Percentiles rank a stretch among this genome's conserved stretches.
Conservation (phyloP, 306 rosid species). For the Cicer yamashitae region DNA sequence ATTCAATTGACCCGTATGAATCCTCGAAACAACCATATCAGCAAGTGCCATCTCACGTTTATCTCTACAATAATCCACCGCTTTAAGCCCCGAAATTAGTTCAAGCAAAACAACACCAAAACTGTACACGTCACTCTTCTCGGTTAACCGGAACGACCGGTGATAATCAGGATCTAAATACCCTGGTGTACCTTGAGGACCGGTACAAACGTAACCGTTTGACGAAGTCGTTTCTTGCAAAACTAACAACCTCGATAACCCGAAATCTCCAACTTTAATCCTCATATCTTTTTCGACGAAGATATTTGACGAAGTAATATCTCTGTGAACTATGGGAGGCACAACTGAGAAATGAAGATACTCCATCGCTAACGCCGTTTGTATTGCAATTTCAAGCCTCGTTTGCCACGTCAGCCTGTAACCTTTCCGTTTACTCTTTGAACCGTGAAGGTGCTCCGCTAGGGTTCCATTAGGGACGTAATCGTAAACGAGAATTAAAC, state of each 20-base stretch:
- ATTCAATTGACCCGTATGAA: slow-evolving; percentile 69
- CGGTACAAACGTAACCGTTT: slow-evolving; percentile 84
- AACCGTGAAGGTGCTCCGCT: slow-evolving; percentile 83
- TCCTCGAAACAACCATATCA: slow-evolving; percentile 80
- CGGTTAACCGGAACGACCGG: slow-evolving; percentile 86
- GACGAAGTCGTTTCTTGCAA: slow-evolving; percentile 63
- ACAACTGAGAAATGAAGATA: slow-evolving; percentile 79
- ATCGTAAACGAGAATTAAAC: slow-evolving; percentile 76
- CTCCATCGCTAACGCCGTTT: slow-evolving; percentile 92
- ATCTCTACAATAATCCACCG: slow-evolving; percentile 81
- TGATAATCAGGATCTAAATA: slow-evolving; percentile 95
- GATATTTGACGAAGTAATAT: slow-evolving; percentile 83
- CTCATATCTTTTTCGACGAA: slow-evolving; percentile 89
- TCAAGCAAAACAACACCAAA: slow-evolving; percentile 89
- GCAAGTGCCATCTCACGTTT: slow-evolving; percentile 84
- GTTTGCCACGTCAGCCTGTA: slow-evolving; percentile 69
- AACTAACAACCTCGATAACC: slow-evolving; percentile 75
- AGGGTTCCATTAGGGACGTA: slow-evolving; percentile 92
- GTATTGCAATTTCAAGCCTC: slow-evolving; percentile 76
- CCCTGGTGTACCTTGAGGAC: slow-evolving; percentile 97
- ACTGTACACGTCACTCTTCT: slow-evolving; percentile 95
- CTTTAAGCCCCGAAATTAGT: slow-evolving; percentile 72
- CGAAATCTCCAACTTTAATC: slow-evolving; percentile 93
- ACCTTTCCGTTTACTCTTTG: slow-evolving; percentile 46
- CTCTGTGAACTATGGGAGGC: slow-evolving; percentile 90